Evolutionary conservation across 345 rosid genomes (phyloP), one percentile per base, ranked within the genome.

Genomic region (Bruguiera gymnorhiza): DNA sequence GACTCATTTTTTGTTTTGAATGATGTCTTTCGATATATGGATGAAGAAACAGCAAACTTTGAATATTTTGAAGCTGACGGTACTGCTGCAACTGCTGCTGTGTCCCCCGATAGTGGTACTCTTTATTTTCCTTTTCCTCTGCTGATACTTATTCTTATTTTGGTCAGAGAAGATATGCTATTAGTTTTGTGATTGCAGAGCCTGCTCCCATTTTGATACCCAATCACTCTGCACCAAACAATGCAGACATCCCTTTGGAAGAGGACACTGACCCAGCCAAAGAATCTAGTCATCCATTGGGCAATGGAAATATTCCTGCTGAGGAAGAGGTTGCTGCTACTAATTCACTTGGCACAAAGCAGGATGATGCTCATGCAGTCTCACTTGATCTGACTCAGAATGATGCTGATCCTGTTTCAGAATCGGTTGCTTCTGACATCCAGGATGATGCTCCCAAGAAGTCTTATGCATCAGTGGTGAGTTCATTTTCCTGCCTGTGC

Each of bases 11-110:
- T 55, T 77, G 98, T 93, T 62, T 72, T 84, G n/a, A 90, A 86
- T 65, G 98, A 93, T 76, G 71, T 86, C 46, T 78, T 93, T 58
- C 87, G 93, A 77, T 89, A 79, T 8, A 76, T 86, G 54, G 84
- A 81, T 61, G 75, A 66, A 6, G 72, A 73, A 73, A 36, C 63
- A 60, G 72, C 32, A 8, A 73, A 54, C 34, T n/a, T 52, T 8
- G 37, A 60, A 62, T 72, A 56, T 18, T 69, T 29, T 66, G 85
- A 63, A 60, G 82, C 50, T 5, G 85, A 76, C 56, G 32, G 31
- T 13, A 50, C 59, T 62, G 70, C 76, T 66, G 79, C 74, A 67
- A 27, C 60, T 69, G 81, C 72, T 61, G 73, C 80, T 39, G 65
- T 68, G 31, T 57, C 65, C 27, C 79, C 73, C 11, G 83, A 76